Evolutionary conservation across 129 eudicot genomes (phyloP), one percentile per base, ranked within the genome.

Genomic region (Pseudognaphalium luteoalbum): DNA sequence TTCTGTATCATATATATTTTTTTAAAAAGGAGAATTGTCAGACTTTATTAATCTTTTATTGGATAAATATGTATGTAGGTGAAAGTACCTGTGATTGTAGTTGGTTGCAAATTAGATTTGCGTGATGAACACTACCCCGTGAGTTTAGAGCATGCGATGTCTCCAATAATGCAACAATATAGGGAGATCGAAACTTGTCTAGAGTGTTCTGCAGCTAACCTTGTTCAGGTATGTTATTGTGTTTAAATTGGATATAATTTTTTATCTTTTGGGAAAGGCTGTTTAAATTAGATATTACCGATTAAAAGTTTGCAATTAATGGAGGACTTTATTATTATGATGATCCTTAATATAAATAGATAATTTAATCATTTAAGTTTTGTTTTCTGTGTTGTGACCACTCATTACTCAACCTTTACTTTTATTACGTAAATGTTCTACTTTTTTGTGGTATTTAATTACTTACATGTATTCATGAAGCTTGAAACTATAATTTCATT

Each of bases 161-260:
- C 93, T 33, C 99, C 97, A 5, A 87, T 91, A 51, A 94, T 94
- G 99, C 97, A 89, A 78, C 91, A 87, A 78, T 94, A 88, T 81
- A 85, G 99, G 74, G 99, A 91, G 85, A 94, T 94, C 59, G 99
- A 94, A 83, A 94, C 99, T 39, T 94, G 99, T 76, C 89, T 94
- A 75, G 99, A 94, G 86, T 94, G 99, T 85, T 91, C 99, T 16
- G 99, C 97, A 54, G 90, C 92, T 74, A 89, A 87, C 78, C 82
- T 87, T 84, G 89, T 94, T 37, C 99, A 94, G 99, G 99, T 94
- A 77, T 79, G 87, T 56, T 71, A 63, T 33, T 54, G 32, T 61
- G 81, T 59, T 52, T 51, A 42, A 59, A 71, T 69, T 76, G 10
- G 6, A 4, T 50, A 72, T 68, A 25, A 25, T 25, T 25, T 25